Evolutionary conservation across 441 rosid species (phyloP).

Genomic region (Euphorbia corollata): DNA sequence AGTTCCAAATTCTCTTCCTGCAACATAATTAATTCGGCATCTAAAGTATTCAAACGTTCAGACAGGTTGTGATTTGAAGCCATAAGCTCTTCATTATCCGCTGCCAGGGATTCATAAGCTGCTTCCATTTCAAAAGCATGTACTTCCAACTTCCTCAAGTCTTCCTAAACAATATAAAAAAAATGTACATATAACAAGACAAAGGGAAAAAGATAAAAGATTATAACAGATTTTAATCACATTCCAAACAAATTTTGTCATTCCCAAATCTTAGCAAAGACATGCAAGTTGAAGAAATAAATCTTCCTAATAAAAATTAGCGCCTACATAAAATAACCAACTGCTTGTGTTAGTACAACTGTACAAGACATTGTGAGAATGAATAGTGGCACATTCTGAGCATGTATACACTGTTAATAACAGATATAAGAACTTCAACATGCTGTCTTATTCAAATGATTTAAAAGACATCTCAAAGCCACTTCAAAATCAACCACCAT

Average conservation of each 20-base stretch:
- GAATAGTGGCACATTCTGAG: background rate
- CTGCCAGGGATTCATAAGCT: conserved; percentile 73
- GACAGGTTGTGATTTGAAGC: conserved; percentile 41
- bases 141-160: conserved; percentile 62
- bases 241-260: background rate
- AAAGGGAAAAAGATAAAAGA: background rate
- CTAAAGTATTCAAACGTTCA: conserved; percentile 39
- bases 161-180: conserved; percentile 51
- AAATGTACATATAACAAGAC: conserved; percentile 6
- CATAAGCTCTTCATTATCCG: conserved; percentile 49
- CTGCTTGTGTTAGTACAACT: background rate
- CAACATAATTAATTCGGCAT: conserved; percentile 43
- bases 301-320: background rate
- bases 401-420: background rate
- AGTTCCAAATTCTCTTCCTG: conserved; percentile 46
- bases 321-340: background rate
- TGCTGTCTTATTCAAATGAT: conserved; percentile 9
- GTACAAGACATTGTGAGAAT: background rate
- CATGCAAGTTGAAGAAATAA: background rate
- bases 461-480: background rate
- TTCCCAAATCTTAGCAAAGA: background rate
- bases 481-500: background rate
- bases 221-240: conserved; percentile 3
- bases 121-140: conserved; percentile 92
- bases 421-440: background rate